Percentiles rank a stretch among this genome's conserved stretches.
Conservation (phyloP, 208 protist species). For the Trypanosoma caninum region DNA sequence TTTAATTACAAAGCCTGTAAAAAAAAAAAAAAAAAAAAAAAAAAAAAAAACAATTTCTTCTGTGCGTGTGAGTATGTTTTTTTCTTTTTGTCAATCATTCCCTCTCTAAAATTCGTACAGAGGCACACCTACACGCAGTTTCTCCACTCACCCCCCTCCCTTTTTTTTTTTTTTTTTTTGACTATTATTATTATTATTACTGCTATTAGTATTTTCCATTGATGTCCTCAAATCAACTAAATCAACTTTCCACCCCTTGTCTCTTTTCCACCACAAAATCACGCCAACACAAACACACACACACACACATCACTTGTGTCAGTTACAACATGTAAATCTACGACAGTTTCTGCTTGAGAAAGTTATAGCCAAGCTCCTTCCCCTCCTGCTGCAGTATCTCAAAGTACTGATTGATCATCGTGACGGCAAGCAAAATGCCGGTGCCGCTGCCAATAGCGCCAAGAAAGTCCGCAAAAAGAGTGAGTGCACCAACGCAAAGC, state of each 20-base stretch:
- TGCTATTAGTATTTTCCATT: too few species aligned
- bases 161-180: not conserved
- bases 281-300: not conserved
- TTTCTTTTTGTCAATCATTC: conserved; percentile 5
- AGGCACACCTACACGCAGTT: not conserved
- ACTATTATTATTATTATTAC: too few species aligned
- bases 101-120: not conserved
- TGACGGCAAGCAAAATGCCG: conserved; percentile 99
- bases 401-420: conserved; percentile 99
- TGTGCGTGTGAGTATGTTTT: not conserved
- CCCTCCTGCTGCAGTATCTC: conserved; percentile 99
- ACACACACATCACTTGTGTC: not conserved
- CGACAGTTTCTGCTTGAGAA: conserved; percentile 74
- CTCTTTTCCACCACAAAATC: not conserved
- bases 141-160: not conserved
- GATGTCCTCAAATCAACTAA: too few species aligned
- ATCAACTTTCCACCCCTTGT: not conserved
- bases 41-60: not conserved
- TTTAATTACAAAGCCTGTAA: too few species aligned
- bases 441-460: conserved; percentile 97
- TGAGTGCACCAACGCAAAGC: conserved; percentile 99
- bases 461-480: conserved; percentile 98
- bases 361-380: conserved; percentile 79
- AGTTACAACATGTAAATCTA: conserved; percentile 17
- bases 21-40: too few species aligned